Conservation (phyloP, 164 flowering plant genomes). For the Nymphaea colorata region DNA sequence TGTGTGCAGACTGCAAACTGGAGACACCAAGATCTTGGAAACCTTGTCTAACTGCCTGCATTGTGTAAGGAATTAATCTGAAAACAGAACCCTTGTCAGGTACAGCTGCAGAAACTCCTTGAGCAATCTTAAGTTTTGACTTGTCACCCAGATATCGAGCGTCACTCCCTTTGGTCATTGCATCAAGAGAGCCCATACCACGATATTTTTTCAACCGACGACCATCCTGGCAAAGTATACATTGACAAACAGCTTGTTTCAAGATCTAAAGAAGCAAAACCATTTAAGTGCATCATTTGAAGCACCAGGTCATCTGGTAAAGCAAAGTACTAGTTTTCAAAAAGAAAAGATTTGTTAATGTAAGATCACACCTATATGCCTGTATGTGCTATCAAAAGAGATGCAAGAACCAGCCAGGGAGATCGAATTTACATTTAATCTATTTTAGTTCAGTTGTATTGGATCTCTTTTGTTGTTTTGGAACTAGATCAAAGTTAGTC, state of each 20-base stretch:
- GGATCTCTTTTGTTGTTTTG: too few species aligned
- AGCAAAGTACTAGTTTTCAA: too few species aligned
- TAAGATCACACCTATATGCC: too few species aligned
- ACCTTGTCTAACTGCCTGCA: constrained; percentile 97
- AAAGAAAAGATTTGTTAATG: too few species aligned
- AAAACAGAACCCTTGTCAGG: constrained; percentile 82
- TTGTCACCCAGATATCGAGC: constrained; percentile 70
- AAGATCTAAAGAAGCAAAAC: too few species aligned
- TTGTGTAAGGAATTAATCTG: constrained; percentile 69
- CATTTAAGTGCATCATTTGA: neutral
- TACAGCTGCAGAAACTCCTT: constrained; percentile 92
- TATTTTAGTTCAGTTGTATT: too few species aligned
- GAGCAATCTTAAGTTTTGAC: too few species aligned
- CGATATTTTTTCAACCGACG: constrained; percentile 64
- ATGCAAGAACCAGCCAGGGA: too few species aligned
- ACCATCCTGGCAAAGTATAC: constrained; percentile 38
- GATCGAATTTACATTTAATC: too few species aligned
- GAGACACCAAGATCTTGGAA: constrained; percentile 93
- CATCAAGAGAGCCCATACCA: constrained; percentile 98
- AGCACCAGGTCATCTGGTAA: neutral
- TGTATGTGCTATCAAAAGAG: too few species aligned
- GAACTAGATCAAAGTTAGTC: too few species aligned
- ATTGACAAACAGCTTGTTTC: neutral
- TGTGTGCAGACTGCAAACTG: constrained; percentile 53
- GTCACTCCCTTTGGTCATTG: constrained; percentile 94